phyloP scores from a whole-genome alignment of 1,139 yeast genomes.

The Sugiyamaella neomexicana region DNA sequence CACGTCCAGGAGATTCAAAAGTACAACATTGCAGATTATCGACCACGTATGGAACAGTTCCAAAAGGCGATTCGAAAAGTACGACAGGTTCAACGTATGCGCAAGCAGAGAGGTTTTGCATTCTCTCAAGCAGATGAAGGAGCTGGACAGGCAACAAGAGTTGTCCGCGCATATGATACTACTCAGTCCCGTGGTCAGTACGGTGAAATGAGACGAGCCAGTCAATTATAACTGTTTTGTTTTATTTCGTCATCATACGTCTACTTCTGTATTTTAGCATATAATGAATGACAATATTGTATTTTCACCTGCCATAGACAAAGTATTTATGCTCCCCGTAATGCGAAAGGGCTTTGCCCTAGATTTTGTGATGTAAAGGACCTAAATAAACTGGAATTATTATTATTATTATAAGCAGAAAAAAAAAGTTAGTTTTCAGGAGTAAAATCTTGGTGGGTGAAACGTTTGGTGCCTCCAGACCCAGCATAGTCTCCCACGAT shows the following conservation, averaged over 20 bases:
- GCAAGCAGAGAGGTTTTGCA: constrained; percentile 98
- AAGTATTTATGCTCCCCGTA: too few species aligned
- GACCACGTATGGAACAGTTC: constrained; percentile 95
- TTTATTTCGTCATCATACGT: too few species aligned
- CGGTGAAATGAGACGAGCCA: constrained; percentile 47
- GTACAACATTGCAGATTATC: constrained; percentile 86
- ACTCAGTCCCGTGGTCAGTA: constrained; percentile 59
- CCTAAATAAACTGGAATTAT: neutral
- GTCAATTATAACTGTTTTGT: neutral
- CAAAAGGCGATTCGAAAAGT: constrained; percentile 97
- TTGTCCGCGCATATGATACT: constrained; percentile 92
- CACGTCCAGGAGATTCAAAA: constrained; percentile 96
- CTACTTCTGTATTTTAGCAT: constrained; percentile 6
- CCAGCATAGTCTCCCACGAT: constrained; percentile 89
- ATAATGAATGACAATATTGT: constrained; percentile 2
- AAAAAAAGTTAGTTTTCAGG: constrained; percentile 13
- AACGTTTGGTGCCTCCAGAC: constrained; percentile 84
- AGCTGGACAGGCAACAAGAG: constrained; percentile 70
- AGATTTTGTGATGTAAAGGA: too few species aligned
- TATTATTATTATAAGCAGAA: neutral
- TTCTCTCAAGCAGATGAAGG: constrained; percentile 96
- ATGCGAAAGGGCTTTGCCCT: neutral
- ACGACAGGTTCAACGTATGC: constrained; percentile 96
- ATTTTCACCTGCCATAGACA: neutral
- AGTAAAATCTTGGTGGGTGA: constrained; percentile 52